phyloP scores from a whole-genome alignment of 805 yeast species.

The Yarrowia sp. region DNA sequence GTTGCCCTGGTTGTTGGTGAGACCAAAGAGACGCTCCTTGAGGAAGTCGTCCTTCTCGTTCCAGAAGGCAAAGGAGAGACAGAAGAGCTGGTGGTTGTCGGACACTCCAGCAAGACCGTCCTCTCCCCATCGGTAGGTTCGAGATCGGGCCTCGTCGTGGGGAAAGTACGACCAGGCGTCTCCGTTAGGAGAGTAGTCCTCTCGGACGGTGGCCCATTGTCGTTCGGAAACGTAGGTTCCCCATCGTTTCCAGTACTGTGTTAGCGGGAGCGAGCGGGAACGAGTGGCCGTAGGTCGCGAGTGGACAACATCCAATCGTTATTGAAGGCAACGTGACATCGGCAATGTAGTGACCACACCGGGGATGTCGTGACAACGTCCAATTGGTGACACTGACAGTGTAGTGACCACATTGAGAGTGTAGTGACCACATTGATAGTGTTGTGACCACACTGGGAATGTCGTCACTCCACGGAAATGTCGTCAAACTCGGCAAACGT shows the following conservation, averaged over 20 bases:
- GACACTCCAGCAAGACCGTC: constrained; percentile 92
- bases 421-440: too few species aligned
- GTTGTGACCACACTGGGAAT: too few species aligned
- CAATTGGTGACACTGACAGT: too few species aligned
- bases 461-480: too few species aligned
- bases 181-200: constrained; percentile 84
- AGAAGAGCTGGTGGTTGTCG: constrained; percentile 79
- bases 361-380: too few species aligned
- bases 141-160: constrained; percentile 78
- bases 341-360: too few species aligned
- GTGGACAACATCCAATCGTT: too few species aligned
- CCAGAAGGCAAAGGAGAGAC: constrained; percentile 88
- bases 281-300: too few species aligned
- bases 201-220: constrained; percentile 76
- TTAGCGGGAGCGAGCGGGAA: too few species aligned
- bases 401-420: too few species aligned
- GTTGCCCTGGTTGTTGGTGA: constrained; percentile 91
- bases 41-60: constrained; percentile 84
- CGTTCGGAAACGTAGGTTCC: constrained; percentile 91
- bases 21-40: constrained; percentile 86
- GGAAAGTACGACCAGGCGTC: constrained; percentile 92
- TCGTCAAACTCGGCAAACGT: too few species aligned
- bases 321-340: too few species aligned
- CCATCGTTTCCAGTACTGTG: constrained; percentile 81
- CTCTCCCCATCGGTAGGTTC: constrained; percentile 94